phyloP scores from a whole-genome alignment of 805 yeast species.

The Nakazawaea sp. region DNA sequence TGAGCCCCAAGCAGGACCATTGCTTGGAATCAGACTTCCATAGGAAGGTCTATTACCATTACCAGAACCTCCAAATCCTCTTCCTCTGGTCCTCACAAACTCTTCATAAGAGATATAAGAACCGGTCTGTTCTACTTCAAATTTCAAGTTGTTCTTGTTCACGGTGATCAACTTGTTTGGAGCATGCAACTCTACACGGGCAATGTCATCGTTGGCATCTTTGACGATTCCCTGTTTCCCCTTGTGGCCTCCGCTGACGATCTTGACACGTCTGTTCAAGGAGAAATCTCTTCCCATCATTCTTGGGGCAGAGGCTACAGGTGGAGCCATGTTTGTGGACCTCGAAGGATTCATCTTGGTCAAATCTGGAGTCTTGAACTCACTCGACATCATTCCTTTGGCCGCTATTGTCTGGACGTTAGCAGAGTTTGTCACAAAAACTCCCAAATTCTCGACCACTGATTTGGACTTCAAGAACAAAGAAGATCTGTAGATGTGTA shows the following conservation, averaged over 20 bases:
- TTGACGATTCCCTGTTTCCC: slow-evolving; percentile 91
- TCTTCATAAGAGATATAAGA: slow-evolving; percentile 73
- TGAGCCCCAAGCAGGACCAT: slow-evolving; percentile 42
- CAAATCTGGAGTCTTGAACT: slow-evolving; percentile 53
- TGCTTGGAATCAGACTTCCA: slow-evolving; percentile 22
- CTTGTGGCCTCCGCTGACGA: slow-evolving; percentile 88
- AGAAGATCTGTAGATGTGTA: slow-evolving; percentile 77
- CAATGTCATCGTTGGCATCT: slow-evolving; percentile 87
- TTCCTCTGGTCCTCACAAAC: slow-evolving; percentile 47
- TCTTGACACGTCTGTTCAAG: slow-evolving; percentile 76
- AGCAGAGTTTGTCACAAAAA: slow-evolving; percentile 71
- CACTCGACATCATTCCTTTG: slow-evolving; percentile 63
- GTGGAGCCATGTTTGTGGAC: slow-evolving; percentile 42
- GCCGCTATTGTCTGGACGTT: slow-evolving; percentile 81
- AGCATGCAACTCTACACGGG: slow-evolving; percentile 90
- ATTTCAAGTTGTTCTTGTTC: slow-evolving; percentile 70
- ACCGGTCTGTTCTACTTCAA: slow-evolving; percentile 56
- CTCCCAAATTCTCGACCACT: slow-evolving; percentile 81
- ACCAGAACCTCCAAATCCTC: slow-evolving; percentile 15
- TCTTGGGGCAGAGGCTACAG: slow-evolving; percentile 43
- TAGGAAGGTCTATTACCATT: slow-evolving; percentile 15
- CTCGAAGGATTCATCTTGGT: slow-evolving; percentile 83
- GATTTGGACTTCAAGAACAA: slow-evolving; percentile 79
- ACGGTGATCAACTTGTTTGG: slow-evolving; percentile 84
- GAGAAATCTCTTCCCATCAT: slow-evolving; percentile 76